Percentiles rank a stretch among this genome's conserved stretches.
phyloP scores from a whole-genome alignment of 805 yeast genomes.

The Hanseniaspora valbyensis region DNA sequence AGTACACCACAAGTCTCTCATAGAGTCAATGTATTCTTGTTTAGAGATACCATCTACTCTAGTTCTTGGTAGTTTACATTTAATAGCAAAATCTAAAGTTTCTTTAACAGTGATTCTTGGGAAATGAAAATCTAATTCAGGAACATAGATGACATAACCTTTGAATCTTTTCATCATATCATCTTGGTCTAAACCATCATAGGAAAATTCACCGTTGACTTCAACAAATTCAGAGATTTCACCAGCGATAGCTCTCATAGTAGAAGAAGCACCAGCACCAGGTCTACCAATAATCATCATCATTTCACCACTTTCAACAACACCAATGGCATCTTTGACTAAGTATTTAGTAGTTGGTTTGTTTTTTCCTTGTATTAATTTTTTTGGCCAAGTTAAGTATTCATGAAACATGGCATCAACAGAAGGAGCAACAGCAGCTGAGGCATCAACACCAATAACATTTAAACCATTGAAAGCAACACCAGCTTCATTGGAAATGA shows the following conservation, averaged over 20 bases:
- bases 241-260: slow-evolving; percentile 38
- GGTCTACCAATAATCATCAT: slow-evolving; percentile 46
- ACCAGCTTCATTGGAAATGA: slow-evolving; percentile 41
- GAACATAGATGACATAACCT: slow-evolving; percentile 42
- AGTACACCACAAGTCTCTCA: slow-evolving; percentile 34
- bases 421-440: slow-evolving; percentile 42
- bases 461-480: slow-evolving; percentile 36
- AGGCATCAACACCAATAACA: slow-evolving; percentile 41
- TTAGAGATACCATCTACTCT: slow-evolving; percentile 36
- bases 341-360: slow-evolving; percentile 30
- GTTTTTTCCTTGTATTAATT: slow-evolving; percentile 27
- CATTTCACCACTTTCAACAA: slow-evolving; percentile 42
- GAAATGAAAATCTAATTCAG: slow-evolving; percentile 42
- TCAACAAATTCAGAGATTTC: slow-evolving; percentile 33
- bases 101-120: slow-evolving; percentile 42
- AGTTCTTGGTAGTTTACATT: slow-evolving; percentile 36
- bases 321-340: slow-evolving; percentile 35
- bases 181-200: slow-evolving; percentile 39
- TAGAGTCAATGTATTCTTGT: slow-evolving; percentile 31
- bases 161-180: slow-evolving; percentile 40
- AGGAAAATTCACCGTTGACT: slow-evolving; percentile 34
- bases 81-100: slow-evolving; percentile 40
- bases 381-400: slow-evolving; percentile 25
- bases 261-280: slow-evolving; percentile 55
- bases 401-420: slow-evolving; percentile 35